phyloP scores from a whole-genome alignment of 1,284 basidiomycete species.

The Amylostereum chailletii region DNA sequence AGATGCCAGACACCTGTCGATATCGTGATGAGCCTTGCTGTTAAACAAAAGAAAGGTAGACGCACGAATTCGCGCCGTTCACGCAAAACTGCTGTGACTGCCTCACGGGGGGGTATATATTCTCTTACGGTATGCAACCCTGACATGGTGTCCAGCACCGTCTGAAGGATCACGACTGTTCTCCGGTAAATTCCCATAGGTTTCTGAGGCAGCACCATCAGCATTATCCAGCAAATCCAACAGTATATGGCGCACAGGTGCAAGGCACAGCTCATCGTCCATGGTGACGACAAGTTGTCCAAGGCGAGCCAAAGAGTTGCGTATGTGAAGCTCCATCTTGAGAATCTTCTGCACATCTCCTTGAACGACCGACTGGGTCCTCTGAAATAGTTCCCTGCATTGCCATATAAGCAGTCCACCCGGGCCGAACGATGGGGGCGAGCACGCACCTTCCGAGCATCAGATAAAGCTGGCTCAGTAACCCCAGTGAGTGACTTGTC shows the following conservation, averaged over 20 bases:
- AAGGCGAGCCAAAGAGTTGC: constrained; percentile 30
- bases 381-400: constrained; percentile 30
- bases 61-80: constrained; percentile 39
- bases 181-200: constrained; percentile 37
- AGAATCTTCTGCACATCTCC: constrained; percentile 28
- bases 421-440: background rate
- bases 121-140: constrained; percentile 39
- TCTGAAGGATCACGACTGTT: constrained; percentile 31
- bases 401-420: constrained; percentile 2
- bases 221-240: background rate
- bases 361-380: constrained; percentile 19
- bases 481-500: constrained; percentile 29
- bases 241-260: constrained; percentile 29
- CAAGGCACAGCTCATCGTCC: constrained; percentile 39
- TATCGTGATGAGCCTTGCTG: background rate
- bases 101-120: constrained; percentile 37
- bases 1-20: constrained; percentile 34
- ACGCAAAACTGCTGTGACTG: constrained; percentile 30
- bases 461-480: constrained; percentile 36
- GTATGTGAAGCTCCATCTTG: constrained; percentile 34
- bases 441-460: constrained; percentile 31
- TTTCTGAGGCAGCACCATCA: constrained; percentile 27
- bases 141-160: constrained; percentile 35
- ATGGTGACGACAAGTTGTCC: constrained; percentile 32
- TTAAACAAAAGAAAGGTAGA: constrained; percentile 1